Evolutionary conservation across 2,329 filamentous ascomycete genomes (phyloP).

Genomic region (Alternaria brassicicola): DNA sequence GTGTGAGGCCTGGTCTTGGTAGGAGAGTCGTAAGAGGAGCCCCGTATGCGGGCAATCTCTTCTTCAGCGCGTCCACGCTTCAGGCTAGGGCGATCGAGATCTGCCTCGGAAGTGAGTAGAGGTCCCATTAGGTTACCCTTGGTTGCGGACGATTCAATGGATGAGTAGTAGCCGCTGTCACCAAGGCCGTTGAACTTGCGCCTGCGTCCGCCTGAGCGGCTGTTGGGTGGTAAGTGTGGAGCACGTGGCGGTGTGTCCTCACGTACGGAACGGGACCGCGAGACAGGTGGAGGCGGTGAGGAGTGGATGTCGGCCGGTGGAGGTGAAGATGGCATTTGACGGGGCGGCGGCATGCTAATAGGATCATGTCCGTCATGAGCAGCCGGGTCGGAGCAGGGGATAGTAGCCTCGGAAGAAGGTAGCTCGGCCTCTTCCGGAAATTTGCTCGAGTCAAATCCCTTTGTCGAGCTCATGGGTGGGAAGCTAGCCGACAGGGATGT

Average conservation of each 20-base stretch:
- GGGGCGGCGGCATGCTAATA: conserved; percentile 52
- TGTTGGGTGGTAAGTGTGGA: conserved; percentile 65
- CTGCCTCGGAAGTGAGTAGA: conserved; percentile 74
- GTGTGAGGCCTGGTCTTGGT: conserved; percentile 68
- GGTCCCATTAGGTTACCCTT: conserved; percentile 69
- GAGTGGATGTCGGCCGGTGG: conserved; percentile 77
- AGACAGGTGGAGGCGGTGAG: conserved; percentile 88
- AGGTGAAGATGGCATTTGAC: conserved; percentile 69
- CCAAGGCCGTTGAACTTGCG: conserved; percentile 80
- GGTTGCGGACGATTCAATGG: conserved; percentile 86
- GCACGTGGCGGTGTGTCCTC: conserved; percentile 79
- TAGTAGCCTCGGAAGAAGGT: conserved; percentile 58
- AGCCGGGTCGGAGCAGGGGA: conserved; percentile 58
- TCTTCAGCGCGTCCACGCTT: conserved; percentile 93
- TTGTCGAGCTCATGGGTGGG: conserved; percentile 48
- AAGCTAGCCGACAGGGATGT: conserved; percentile 47
- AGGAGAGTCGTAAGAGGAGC: conserved; percentile 92
- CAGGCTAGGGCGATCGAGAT: conserved; percentile 75
- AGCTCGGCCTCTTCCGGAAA: conserved; percentile 59
- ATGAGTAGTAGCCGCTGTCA: conserved; percentile 97
- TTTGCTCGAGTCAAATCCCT: conserved; percentile 57
- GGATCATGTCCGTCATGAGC: conserved; percentile 56
- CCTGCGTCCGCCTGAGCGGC: conserved; percentile 71
- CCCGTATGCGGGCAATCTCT: conserved; percentile 90
- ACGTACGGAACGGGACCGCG: conserved; percentile 60